Percentiles rank a stretch among this genome's conserved stretches.
These are phyloP conservation scores for Suhomyces emberorum DNA, from an alignment of 805 yeast species.

Conservation along the genomic window DNA sequence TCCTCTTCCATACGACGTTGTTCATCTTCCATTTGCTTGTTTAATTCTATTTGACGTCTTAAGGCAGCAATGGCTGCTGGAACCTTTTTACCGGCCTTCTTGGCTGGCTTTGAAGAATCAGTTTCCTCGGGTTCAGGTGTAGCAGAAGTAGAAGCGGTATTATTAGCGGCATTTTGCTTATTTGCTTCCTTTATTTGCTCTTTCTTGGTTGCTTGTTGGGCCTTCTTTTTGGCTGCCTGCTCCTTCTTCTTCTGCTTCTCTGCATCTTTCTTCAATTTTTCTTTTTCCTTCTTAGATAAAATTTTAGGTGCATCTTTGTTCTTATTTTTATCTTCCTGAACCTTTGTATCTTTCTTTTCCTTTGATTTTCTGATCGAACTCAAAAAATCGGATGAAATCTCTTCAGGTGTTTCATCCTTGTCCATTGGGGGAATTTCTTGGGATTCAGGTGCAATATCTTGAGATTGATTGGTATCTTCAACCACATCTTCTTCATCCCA, in stretches of 20 bases:
- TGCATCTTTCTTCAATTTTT: conserved; percentile 90
- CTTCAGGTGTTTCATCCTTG: no score
- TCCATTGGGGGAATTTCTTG: conserved; percentile 16
- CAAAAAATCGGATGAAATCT: conserved; percentile 57
- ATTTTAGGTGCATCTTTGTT: conserved; percentile 61
- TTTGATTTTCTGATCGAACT: conserved; percentile 78
- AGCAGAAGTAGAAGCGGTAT: conserved; percentile 20
- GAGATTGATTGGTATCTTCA: conserved; percentile 35
- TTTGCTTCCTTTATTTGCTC: conserved; percentile 51
- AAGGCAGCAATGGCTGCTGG: conserved; percentile 92
- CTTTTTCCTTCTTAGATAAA: conserved; percentile 90
- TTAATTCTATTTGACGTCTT: conserved; percentile 82
- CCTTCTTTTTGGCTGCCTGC: conserved; percentile 81
- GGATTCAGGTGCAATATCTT: conserved; percentile 30
- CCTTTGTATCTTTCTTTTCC: conserved; percentile 69
- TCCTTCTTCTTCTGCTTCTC: conserved; percentile 91
- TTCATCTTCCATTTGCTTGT: conserved; percentile 86
- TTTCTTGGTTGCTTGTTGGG: conserved; percentile 58
- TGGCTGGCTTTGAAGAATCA: conserved; percentile 25
- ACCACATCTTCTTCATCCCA: conserved; percentile 76
- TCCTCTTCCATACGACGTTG: conserved; percentile 69
- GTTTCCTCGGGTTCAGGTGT: conserved; percentile 38
- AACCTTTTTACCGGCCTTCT: conserved; percentile 69
- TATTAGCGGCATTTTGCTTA: conserved; percentile 41
- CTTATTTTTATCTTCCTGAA: conserved; percentile 53